These are phyloP conservation scores for Microdochium bolleyi DNA, from an alignment of 2,329 filamentous ascomycete species.

Conservation along the genomic window DNA sequence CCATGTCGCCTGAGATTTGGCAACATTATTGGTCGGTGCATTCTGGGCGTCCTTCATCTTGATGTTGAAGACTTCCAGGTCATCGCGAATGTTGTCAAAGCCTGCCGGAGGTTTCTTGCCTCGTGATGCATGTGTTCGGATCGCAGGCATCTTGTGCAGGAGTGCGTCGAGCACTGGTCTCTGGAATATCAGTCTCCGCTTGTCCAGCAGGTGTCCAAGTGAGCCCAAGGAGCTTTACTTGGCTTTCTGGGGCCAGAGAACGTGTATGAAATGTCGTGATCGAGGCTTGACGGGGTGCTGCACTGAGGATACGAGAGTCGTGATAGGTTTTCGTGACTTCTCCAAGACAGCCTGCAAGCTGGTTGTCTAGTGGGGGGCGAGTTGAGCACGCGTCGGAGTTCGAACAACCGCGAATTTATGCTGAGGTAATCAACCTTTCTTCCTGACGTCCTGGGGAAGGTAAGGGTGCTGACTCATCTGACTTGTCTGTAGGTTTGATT, in stretches of 20 bases:
- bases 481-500: no score
- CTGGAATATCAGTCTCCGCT: background rate
- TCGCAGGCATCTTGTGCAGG: constrained; percentile 57
- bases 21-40: constrained; percentile 69
- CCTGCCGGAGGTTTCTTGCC: constrained; percentile 78
- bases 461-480: no score
- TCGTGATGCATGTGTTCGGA: constrained; percentile 62
- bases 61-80: constrained; percentile 76
- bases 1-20: constrained; percentile 88
- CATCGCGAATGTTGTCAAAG: constrained; percentile 83
- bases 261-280: background rate
- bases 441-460: no score
- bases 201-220: background rate
- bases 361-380: no score
- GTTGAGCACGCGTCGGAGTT: no score
- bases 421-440: background rate
- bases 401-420: background rate
- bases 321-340: background rate
- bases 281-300: background rate
- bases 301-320: no score
- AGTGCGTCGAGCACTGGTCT: no score
- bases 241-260: background rate
- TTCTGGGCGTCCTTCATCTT: constrained; percentile 96
- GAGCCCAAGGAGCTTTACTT: background rate
- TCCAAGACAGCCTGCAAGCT: no score